A percentile compares a stretch with the other conserved stretches of the same genome.
phyloP scores from a whole-genome alignment of 805 yeast genomes.

The Saturnispora hagleri region DNA sequence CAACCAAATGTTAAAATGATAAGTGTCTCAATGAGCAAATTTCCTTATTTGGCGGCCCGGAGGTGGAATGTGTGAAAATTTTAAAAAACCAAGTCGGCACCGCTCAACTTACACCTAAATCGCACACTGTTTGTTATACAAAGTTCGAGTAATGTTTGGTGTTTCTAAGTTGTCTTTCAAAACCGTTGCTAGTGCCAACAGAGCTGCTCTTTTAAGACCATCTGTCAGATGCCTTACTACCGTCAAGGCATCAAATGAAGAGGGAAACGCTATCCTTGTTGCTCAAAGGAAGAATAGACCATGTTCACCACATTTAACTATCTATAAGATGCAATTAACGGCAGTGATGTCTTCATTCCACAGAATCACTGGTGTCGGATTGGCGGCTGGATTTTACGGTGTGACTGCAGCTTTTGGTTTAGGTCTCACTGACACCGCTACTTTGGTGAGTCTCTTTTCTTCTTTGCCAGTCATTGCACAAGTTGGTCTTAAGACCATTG shows the following conservation, averaged over 20 bases:
- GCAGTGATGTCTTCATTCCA: slow-evolving; percentile 73
- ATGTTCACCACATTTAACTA: slow-evolving; percentile 77
- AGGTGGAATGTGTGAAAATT: not conserved
- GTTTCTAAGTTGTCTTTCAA: slow-evolving; percentile 17
- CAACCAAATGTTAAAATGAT: not conserved
- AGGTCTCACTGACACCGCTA: slow-evolving; percentile 48
- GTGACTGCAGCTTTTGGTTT: slow-evolving; percentile 70
- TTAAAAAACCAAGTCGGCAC: slow-evolving; percentile 4
- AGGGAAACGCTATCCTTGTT: slow-evolving; percentile 60
- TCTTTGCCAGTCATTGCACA: slow-evolving; percentile 58
- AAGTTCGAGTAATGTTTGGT: not conserved
- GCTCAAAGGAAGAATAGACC: slow-evolving; percentile 88
- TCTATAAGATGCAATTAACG: slow-evolving; percentile 88
- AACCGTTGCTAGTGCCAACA: slow-evolving; percentile 11
- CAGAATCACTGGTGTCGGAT: slow-evolving; percentile 78
- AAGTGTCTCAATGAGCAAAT: not conserved
- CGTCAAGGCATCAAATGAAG: slow-evolving; percentile 45
- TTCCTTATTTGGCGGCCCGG: not conserved
- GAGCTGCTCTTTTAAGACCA: slow-evolving; percentile 15
- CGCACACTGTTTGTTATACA: not conserved
- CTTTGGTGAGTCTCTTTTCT: slow-evolving; percentile 46
- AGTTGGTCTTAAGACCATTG: slow-evolving; percentile 53
- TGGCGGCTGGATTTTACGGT: slow-evolving; percentile 73
- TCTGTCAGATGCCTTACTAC: slow-evolving; percentile 29
- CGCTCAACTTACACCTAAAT: slow-evolving; percentile 10